Conservation (phyloP, 1,284 basidiomycete genomes). For the Ceratorhiza oryzae-sativae region DNA sequence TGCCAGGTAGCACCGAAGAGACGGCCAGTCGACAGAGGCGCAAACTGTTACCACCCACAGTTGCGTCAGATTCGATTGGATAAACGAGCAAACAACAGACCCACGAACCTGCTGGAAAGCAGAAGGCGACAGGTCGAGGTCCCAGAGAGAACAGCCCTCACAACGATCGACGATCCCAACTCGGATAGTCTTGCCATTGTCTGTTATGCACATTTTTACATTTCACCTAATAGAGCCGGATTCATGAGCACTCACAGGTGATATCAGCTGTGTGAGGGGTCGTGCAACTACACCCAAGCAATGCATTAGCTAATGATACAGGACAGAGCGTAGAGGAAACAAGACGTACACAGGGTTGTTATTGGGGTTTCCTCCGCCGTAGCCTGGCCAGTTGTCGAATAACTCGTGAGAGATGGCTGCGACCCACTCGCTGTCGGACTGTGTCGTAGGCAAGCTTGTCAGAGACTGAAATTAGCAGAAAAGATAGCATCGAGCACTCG, state of each 20-base stretch:
- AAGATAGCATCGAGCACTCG: not conserved
- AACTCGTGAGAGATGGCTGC: not conserved
- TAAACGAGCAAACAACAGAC: not conserved
- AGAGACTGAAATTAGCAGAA: no score
- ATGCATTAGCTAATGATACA: not conserved
- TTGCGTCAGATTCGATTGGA: no score
- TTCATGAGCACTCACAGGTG: not conserved
- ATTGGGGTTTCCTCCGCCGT: slow-evolving; percentile 18
- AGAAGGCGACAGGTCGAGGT: slow-evolving; percentile 27
- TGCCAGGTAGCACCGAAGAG: slow-evolving; percentile 32
- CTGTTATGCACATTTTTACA: not conserved
- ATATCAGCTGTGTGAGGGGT: not conserved
- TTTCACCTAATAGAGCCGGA: not conserved
- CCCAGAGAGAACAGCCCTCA: slow-evolving; percentile 22
- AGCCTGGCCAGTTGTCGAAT: slow-evolving; percentile 14
- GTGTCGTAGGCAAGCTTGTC: no score
- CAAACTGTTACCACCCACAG: not conserved
- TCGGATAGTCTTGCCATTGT: slow-evolving; percentile 15
- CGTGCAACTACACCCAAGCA: not conserved
- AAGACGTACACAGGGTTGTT: slow-evolving; percentile 29
- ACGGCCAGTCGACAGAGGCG: slow-evolving; percentile 3
- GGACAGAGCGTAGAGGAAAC: not conserved
- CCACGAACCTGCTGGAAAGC: slow-evolving; percentile 26
- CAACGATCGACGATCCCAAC: slow-evolving; percentile 18
- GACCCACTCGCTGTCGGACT: not conserved